Evolutionary conservation across 1,139 yeast genomes (phyloP).

Genomic region (Geotrichum carabidarum): DNA sequence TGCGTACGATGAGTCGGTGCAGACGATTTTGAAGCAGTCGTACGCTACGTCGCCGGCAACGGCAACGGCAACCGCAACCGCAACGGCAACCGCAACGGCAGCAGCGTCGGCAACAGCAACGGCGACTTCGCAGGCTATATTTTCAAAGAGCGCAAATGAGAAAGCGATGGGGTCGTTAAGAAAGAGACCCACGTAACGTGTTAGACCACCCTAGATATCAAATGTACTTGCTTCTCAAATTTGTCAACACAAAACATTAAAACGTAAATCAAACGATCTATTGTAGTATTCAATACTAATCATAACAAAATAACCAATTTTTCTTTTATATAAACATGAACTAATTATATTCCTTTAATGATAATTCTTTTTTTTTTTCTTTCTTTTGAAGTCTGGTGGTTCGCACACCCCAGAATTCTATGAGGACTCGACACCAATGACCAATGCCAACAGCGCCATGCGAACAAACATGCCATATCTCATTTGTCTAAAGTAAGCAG

Average conservation of each 20-base stretch:
- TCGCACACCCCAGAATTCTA: background rate
- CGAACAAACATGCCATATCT: conserved; percentile 95
- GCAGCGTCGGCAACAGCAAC: background rate
- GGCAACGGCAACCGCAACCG: background rate
- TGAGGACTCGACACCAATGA: conserved; percentile 58
- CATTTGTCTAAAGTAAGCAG: conserved; percentile 99
- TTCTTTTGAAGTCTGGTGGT: no score
- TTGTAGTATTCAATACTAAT: no score
- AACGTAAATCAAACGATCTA: no score
- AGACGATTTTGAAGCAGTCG: conserved; percentile 24
- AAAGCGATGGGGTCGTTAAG: background rate
- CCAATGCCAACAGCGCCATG: conserved; percentile 98
- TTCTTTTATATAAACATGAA: no score
- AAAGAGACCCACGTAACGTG: background rate
- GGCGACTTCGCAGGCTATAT: background rate
- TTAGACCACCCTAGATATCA: no score
- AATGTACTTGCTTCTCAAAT: no score
- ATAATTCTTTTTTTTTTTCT: no score
- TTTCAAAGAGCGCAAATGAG: background rate
- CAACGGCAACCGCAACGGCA: background rate
- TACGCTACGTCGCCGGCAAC: background rate
- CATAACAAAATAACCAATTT: no score
- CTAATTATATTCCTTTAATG: no score
- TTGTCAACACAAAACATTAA: no score
- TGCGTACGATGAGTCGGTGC: conserved; percentile 47